phyloP scores from a whole-genome alignment of 768 basidiomycete genomes.

The Psilocybe subaeruginosa region DNA sequence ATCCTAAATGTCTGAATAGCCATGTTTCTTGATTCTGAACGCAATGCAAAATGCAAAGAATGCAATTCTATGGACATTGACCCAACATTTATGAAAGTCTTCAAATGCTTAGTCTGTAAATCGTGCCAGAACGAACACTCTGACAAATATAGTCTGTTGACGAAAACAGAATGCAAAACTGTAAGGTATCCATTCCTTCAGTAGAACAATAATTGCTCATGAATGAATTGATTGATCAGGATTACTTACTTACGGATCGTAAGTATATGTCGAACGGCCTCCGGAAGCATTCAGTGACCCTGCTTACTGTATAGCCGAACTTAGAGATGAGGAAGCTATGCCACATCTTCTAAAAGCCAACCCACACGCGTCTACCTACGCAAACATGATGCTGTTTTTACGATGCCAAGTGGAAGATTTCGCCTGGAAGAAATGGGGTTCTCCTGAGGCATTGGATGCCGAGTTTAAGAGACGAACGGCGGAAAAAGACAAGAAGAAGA shows the following conservation, averaged over 20 bases:
- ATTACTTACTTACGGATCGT: conserved; percentile 95
- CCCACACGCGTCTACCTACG: conserved; percentile 92
- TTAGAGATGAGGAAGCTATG: conserved; percentile 88
- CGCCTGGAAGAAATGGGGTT: conserved; percentile 98
- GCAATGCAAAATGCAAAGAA: conserved; percentile 85
- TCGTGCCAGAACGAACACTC: conserved; percentile 88
- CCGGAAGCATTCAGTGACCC: background rate
- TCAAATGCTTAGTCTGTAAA: conserved; percentile 85
- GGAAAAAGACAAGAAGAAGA: conserved; percentile 89
- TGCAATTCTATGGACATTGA: conserved; percentile 92
- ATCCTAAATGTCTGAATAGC: conserved; percentile 45
- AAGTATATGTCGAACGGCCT: conserved; percentile 39
- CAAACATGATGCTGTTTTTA: conserved; percentile 99
- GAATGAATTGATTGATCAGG: conserved; percentile 44
- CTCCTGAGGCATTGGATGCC: conserved; percentile 84
- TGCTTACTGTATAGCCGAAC: conserved; percentile 66
- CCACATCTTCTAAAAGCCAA: conserved; percentile 95
- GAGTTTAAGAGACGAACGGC: conserved; percentile 81
- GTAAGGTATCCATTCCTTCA: conserved; percentile 39
- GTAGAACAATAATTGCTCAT: no score
- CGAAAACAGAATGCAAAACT: conserved; percentile 98
- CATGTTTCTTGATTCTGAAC: conserved; percentile 69
- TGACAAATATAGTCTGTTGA: conserved; percentile 92
- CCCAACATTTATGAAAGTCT: conserved; percentile 77
- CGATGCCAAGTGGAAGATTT: conserved; percentile 94